These are phyloP conservation scores for Pichia sp. DNA, from an alignment of 1,139 yeast genomes.

Conservation along the genomic window DNA sequence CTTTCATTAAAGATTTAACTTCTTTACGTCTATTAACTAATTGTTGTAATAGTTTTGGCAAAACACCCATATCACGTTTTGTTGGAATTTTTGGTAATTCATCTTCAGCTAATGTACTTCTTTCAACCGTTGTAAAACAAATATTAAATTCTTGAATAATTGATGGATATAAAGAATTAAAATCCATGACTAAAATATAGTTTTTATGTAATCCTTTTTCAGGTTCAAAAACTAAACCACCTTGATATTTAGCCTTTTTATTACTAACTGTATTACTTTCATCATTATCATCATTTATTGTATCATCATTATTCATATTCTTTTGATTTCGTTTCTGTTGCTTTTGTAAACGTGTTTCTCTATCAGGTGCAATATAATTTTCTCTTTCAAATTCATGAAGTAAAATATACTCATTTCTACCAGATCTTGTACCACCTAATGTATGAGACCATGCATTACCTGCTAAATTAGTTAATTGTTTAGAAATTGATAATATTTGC, in stretches of 20 bases:
- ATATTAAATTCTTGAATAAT: slow-evolving; percentile 95
- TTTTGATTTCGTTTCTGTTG: slow-evolving; percentile 32
- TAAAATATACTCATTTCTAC: slow-evolving; percentile 89
- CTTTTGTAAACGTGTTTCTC: slow-evolving; percentile 51
- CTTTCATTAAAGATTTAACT: slow-evolving; percentile 80
- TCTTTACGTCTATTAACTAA: slow-evolving; percentile 90
- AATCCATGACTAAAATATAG: slow-evolving; percentile 91
- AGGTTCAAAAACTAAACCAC: slow-evolving; percentile 93
- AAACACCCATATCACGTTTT: slow-evolving; percentile 63
- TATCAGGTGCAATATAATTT: slow-evolving; percentile 85
- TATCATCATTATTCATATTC: slow-evolving; percentile 7
- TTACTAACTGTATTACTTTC: slow-evolving; percentile 48
- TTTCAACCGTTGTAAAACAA: slow-evolving; percentile 90
- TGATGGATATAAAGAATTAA: slow-evolving; percentile 95
- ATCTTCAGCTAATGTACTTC: slow-evolving; percentile 55
- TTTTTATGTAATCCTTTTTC: slow-evolving; percentile 91
- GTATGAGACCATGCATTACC: slow-evolving; percentile 99
- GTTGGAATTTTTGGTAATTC: slow-evolving; percentile 71
- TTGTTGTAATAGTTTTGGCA: slow-evolving; percentile 77
- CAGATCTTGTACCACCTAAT: slow-evolving; percentile 91
- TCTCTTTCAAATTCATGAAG: slow-evolving; percentile 84
- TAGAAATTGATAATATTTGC: slow-evolving; percentile 83
- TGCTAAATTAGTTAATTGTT: slow-evolving; percentile 87
- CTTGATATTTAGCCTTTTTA: slow-evolving; percentile 81
- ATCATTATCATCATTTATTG: slow-evolving; percentile 29